Percentiles rank a stretch among this genome's conserved stretches.
Conservation (phyloP, 2,329 filamentous ascomycete species). For the Pseudopyrenochaeta lycopersici region DNA sequence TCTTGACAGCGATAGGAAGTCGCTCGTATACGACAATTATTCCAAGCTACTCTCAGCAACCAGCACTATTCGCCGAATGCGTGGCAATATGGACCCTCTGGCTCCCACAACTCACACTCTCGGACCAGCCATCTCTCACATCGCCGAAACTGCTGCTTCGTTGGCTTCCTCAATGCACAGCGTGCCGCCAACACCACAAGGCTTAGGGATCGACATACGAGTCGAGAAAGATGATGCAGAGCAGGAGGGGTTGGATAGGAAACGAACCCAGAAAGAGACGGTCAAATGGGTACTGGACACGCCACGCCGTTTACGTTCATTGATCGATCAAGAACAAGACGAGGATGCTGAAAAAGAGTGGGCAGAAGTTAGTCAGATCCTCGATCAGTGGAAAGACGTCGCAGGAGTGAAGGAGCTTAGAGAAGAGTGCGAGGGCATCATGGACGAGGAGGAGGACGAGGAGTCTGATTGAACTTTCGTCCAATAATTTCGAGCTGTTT, state of each 20-base stretch:
- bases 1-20: slow-evolving; percentile 95
- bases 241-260: slow-evolving; percentile 39
- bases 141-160: slow-evolving; percentile 67
- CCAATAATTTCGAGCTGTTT: neutral
- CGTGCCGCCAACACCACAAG: slow-evolving; percentile 28
- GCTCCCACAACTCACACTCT: slow-evolving; percentile 78
- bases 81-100: slow-evolving; percentile 80
- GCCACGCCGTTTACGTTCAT: slow-evolving; percentile 65
- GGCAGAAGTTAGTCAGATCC: slow-evolving; percentile 50
- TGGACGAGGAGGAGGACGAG: slow-evolving; percentile 36
- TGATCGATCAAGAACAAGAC: slow-evolving; percentile 67
- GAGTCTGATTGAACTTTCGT: slow-evolving; percentile 33
- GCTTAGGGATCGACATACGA: slow-evolving; percentile 35
- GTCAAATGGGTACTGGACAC: slow-evolving; percentile 70
- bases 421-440: slow-evolving; percentile 46
- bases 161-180: slow-evolving; percentile 51
- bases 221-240: slow-evolving; percentile 29
- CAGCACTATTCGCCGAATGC: slow-evolving; percentile 92
- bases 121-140: slow-evolving; percentile 76
- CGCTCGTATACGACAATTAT: slow-evolving; percentile 97
- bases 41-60: slow-evolving; percentile 96
- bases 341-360: slow-evolving; percentile 68
- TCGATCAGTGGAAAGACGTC: slow-evolving; percentile 56
- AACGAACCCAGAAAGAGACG: slow-evolving; percentile 60
- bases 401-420: slow-evolving; percentile 53